Evolutionary conservation across 495 filamentous ascomycete genomes (phyloP).

Genomic region (Podospora pseudopauciseta): DNA sequence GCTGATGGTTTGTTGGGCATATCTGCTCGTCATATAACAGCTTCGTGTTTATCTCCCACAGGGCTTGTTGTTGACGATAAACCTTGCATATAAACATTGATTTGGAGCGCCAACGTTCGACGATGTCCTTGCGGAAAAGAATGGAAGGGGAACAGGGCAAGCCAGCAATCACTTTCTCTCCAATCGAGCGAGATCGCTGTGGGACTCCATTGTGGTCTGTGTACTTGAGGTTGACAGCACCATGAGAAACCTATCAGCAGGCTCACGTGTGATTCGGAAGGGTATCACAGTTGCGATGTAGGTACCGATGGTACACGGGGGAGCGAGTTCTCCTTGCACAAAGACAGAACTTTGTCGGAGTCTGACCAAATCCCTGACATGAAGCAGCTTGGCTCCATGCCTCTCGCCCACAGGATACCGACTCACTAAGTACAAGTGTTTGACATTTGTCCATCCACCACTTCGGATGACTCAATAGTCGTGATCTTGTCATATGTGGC

Average conservation of each 20-base stretch:
- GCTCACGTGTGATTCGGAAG: background rate
- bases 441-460: no score
- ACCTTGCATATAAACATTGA: no score
- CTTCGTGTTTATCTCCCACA: no score
- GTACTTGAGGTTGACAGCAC: background rate
- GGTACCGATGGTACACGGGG: background rate
- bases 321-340: background rate
- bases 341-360: background rate
- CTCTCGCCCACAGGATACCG: no score
- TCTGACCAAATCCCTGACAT: background rate
- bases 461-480: no score
- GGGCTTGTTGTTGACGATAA: no score
- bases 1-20: background rate
- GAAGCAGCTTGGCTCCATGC: background rate
- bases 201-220: background rate
- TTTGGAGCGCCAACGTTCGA: no score
- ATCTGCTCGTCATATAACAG: background rate
- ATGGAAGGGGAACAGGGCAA: background rate
- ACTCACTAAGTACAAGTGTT: background rate
- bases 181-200: no score
- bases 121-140: background rate
- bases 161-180: background rate
- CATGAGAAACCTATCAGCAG: background rate
- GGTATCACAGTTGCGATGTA: background rate
- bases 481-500: no score